Base-by-base conservation (phyloP, 192 early-diverging fungal genomes). In the Coemansia sp. region DNA sequence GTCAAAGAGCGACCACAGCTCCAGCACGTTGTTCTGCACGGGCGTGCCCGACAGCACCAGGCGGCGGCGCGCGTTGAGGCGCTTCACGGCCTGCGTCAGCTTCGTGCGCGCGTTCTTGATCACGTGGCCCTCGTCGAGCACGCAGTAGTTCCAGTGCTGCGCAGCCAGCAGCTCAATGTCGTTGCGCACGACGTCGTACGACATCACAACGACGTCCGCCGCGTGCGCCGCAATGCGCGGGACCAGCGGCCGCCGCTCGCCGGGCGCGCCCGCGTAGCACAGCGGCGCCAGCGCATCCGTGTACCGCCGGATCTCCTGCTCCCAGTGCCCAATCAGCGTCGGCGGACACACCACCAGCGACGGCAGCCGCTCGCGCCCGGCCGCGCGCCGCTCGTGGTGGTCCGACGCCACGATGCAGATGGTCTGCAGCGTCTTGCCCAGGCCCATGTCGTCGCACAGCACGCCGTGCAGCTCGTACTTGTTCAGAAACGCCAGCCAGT, bases 381-480 rank as follows among this genome's bases (percentile, higher is more conserved):
- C 67, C 42, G 82, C 69, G 6, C 79, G 69, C 44, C 95, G 87
- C 38, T 84, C 65, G 62, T 86, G 71, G 56, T 98, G 95, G 74
- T 98, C 92, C 61, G 91, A 87, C 0, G 94, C 91, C 31, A 99
- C 59, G 56, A 97, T 93, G 60, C 93, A 95, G 55, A 99, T 97
- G 27, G 94, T 90, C 67, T 99, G 97, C 29, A 98, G 65, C 1
- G 95, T 98, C 76, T 99, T 99, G 9, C 97, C 97, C 21, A 99
- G 74, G 21, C 97, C 97, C 97, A 98, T 98, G 81, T 97, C 92
- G 69, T 99, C 97, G 75, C 95, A 98, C 16, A 99, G 82, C 64
- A 98, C 92, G 11, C 97, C 97, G 64, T 99, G 97, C 22, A 99
- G 79, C 59, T 94, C 91, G 65, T 96, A 99, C 58, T 92, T 88